Evolutionary conservation across 345 rosid species (phyloP).

Genomic region (Kandelia obovata): DNA sequence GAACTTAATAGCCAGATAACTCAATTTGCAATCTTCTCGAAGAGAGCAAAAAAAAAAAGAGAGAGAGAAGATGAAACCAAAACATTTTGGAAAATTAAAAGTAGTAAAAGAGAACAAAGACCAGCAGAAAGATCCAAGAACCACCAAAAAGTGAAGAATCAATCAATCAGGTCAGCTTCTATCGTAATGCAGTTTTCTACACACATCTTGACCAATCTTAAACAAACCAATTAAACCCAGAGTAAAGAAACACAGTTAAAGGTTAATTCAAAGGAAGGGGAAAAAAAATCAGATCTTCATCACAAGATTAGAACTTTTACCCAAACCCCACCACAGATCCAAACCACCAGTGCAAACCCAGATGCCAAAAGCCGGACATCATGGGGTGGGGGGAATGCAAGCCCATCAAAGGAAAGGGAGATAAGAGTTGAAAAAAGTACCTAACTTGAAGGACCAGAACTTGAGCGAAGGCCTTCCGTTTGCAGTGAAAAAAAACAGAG

Average conservation of each 20-base stretch:
- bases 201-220: constrained; percentile 15
- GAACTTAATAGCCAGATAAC: background rate
- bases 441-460: constrained; percentile 30
- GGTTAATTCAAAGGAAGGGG: background rate
- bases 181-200: constrained; percentile 18
- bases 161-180: constrained; percentile 18
- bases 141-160: constrained; percentile 23
- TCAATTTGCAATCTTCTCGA: constrained; percentile 1
- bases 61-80: background rate
- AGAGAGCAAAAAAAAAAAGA: background rate
- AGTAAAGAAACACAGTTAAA: constrained; percentile 4
- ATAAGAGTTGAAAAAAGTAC: constrained; percentile 22
- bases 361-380: constrained; percentile 22
- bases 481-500: constrained; percentile 12
- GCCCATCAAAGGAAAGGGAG: constrained; percentile 6
- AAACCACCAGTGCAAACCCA: constrained; percentile 27
- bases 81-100: background rate
- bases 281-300: constrained; percentile 40
- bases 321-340: constrained; percentile 40
- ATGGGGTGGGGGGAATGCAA: background rate
- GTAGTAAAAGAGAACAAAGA: background rate
- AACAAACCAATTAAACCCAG: constrained; percentile 4
- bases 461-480: background rate
- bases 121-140: constrained; percentile 20
- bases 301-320: constrained; percentile 12